Evolutionary conservation across 768 basidiomycete genomes (phyloP).

Genomic region (Collybia nuda): DNA sequence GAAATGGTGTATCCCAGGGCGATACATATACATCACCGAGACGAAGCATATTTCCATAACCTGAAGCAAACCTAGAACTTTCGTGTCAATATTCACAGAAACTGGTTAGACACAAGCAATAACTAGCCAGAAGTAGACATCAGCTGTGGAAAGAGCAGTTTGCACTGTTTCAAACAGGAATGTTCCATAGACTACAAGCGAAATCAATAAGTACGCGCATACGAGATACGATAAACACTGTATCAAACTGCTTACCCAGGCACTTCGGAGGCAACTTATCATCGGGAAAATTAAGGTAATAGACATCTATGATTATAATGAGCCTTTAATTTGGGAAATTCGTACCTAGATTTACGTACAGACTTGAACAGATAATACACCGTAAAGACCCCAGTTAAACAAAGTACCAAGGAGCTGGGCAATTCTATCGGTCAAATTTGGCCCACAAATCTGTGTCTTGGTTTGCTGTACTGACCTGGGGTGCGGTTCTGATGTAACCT

Average conservation of each 20-base stretch:
- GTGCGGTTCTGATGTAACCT: slow-evolving; percentile 1
- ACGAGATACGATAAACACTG: no score
- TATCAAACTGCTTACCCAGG: not conserved
- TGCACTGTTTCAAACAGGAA: not conserved
- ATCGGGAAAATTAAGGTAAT: not conserved
- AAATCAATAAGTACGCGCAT: not conserved
- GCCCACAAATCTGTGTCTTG: no score
- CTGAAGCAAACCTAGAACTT: slow-evolving; percentile 11
- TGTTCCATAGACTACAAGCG: not conserved
- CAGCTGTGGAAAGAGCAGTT: slow-evolving; percentile 1
- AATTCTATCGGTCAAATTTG: not conserved
- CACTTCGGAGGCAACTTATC: not conserved
- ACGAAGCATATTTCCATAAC: slow-evolving; percentile 13
- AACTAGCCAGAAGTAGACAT: not conserved
- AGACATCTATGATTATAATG: not conserved
- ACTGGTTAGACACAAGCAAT: no score
- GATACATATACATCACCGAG: slow-evolving; percentile 17
- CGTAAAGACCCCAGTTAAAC: slow-evolving; percentile 11
- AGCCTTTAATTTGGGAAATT: not conserved
- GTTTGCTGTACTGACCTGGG: not conserved
- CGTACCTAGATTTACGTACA: not conserved
- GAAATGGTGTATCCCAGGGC: slow-evolving; percentile 15
- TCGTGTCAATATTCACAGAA: no score
- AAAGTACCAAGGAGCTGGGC: slow-evolving; percentile 11
- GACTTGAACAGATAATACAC: slow-evolving; percentile 10